Evolutionary conservation across 495 filamentous ascomycete species (phyloP).

Genomic region (Penicillium arizonense): DNA sequence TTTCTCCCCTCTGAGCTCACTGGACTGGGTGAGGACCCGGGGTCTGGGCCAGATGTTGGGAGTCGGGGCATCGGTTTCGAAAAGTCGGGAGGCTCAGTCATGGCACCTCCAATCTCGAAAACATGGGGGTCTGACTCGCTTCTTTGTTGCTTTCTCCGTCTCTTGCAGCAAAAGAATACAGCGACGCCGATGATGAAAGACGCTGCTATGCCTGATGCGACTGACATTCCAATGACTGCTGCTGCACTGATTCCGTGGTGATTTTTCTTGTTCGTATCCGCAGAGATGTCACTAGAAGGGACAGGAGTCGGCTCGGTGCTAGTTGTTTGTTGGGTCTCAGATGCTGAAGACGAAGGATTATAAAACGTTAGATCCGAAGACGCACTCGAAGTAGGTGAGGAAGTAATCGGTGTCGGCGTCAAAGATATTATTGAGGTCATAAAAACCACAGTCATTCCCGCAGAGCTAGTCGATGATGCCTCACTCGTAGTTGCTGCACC

Average conservation of each 20-base stretch:
- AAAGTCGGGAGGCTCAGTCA: constrained; percentile 43
- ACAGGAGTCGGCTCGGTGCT: not conserved
- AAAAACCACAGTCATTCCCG: not conserved
- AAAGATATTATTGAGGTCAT: not conserved
- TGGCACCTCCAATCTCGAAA: constrained; percentile 45
- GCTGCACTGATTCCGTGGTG: constrained; percentile 26
- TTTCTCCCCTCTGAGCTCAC: constrained; percentile 2
- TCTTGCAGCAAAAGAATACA: constrained; percentile 36
- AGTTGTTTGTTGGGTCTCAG: not conserved
- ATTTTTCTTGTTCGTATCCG: constrained; percentile 3
- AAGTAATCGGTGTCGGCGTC: constrained; percentile 4
- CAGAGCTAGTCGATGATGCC: constrained; percentile 5
- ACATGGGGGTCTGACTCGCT: constrained; percentile 19
- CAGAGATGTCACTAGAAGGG: not conserved
- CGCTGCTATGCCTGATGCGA: constrained; percentile 38
- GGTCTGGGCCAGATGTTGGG: constrained; percentile 10
- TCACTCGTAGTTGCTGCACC: constrained; percentile 5
- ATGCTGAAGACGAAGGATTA: not conserved
- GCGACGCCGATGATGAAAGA: constrained; percentile 39
- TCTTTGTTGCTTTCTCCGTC: constrained; percentile 21
- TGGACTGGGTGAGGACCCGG: constrained; percentile 5
- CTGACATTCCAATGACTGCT: constrained; percentile 43
- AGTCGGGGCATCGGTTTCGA: constrained; percentile 18
- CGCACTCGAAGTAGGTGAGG: constrained; percentile 1
- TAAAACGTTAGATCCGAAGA: not conserved